Evolutionary conservation across 2,329 filamentous ascomycete species (phyloP).

Genomic region (Fusarium pseudoanthophilum): DNA sequence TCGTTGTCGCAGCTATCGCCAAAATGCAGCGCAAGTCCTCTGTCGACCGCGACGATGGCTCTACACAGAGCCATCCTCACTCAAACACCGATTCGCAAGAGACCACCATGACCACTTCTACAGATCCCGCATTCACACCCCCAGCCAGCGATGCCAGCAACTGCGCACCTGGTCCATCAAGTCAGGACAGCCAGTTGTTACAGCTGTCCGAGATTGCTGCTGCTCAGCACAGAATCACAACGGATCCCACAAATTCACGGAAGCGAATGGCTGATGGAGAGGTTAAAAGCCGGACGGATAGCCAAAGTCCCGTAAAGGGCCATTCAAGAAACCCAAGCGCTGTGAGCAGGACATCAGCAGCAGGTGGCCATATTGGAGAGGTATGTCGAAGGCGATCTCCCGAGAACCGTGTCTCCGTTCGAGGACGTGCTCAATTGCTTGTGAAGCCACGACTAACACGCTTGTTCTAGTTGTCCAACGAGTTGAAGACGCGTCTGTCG

Average conservation of each 20-base stretch:
- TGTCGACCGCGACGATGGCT: conserved; percentile 41
- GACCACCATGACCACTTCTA: conserved; percentile 39
- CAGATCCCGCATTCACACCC: conserved; percentile 42
- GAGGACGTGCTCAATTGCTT: neutral
- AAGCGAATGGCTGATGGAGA: conserved; percentile 83
- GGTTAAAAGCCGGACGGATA: conserved; percentile 66
- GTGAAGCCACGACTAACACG: conserved; percentile 28
- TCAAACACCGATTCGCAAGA: conserved; percentile 42
- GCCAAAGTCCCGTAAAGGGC: conserved; percentile 61
- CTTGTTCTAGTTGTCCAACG: conserved; percentile 72
- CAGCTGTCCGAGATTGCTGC: conserved; percentile 69
- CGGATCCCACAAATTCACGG: conserved; percentile 56
- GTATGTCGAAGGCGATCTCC: conserved; percentile 59
- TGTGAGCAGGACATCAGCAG: conserved; percentile 68
- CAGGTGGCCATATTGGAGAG: conserved; percentile 79
- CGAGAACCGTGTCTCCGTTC: neutral
- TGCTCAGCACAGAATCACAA: conserved; percentile 59
- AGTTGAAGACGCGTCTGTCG: conserved; percentile 84
- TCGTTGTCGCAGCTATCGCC: conserved; percentile 15
- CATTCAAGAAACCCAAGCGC: conserved; percentile 80
- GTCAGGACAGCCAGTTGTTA: conserved; percentile 66
- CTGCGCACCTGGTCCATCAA: conserved; percentile 44
- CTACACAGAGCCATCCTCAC: conserved; percentile 40
- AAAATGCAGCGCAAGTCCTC: conserved; percentile 33
- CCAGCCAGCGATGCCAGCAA: conserved; percentile 40